Conservation (phyloP, 2,329 filamentous ascomycete genomes). For the Diplocarpon mali region DNA sequence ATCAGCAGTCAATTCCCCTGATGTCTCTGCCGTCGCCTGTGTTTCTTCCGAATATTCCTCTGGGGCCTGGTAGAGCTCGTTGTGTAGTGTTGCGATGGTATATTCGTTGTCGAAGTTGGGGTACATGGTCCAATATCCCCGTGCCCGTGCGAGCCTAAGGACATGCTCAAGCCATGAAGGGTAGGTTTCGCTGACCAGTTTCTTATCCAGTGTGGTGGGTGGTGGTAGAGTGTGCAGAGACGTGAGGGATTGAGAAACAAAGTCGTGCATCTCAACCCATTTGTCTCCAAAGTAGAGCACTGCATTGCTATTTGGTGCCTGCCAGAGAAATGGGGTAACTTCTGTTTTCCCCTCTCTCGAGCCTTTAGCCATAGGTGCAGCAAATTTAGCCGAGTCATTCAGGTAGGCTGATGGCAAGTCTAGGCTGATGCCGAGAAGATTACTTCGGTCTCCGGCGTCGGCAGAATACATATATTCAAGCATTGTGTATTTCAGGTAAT, state of each 20-base stretch:
- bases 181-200: constrained; percentile 53
- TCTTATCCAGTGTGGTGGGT: constrained; percentile 36
- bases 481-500: constrained; percentile 71
- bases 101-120: constrained; percentile 43
- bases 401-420: constrained; percentile 57
- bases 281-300: constrained; percentile 73
- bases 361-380: constrained; percentile 29
- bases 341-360: neutral
- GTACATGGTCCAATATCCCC: constrained; percentile 72
- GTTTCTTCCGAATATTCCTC: constrained; percentile 47
- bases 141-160: constrained; percentile 61
- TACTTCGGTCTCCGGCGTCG: constrained; percentile 34
- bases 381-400: constrained; percentile 47
- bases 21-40: constrained; percentile 9
- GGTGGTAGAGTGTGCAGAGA: constrained; percentile 27
- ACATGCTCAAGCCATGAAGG: constrained; percentile 73
- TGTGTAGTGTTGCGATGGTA: constrained; percentile 61
- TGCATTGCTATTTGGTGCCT: constrained; percentile 73
- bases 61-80: constrained; percentile 59
- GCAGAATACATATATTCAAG: constrained; percentile 68
- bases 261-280: constrained; percentile 78
- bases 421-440: constrained; percentile 69
- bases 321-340: constrained; percentile 57
- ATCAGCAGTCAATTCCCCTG: constrained; percentile 22
- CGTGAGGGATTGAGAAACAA: constrained; percentile 41